Evolutionary conservation across 176 grass and related monocot genomes (phyloP), one percentile per base, ranked within the genome.

Genomic region (Paspalum notatum): DNA sequence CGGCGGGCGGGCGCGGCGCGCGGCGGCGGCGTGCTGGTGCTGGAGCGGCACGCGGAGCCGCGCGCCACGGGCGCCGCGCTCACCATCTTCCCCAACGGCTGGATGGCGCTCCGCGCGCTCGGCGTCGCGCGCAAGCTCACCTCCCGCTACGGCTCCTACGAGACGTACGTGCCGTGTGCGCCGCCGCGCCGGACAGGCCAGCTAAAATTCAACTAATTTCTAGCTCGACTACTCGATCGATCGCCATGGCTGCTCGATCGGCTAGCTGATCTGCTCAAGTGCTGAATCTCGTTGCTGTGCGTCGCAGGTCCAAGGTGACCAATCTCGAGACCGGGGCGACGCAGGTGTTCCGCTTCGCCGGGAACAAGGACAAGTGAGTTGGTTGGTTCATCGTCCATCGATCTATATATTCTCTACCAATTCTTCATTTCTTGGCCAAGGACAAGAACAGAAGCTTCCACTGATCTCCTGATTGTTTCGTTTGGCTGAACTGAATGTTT

Each of bases 31-130:
- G 49, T 79, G 0, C 8, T 85, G 13, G 91, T 93, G 79, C 80
- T 93, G 84, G 91, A 97, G 84, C 63, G 77, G 47, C 78, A 93
- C 66, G 42, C 75, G 5, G 89, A 77, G 82, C 79, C 91, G 55
- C 79, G 87, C 49, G 71, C 86, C 13, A 52, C 84, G 9, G 89
- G 87, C 27, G 65, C 78, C 66, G 82, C 82, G 43, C 62, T 97
- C 66, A 78, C 69, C 53, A 64, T 93, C 60, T 80, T 84, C 70
- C 84, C 81, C 42, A 93, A 97, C 67, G 91, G 83, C 65, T 93
- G 86, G 89, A 84, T 64, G 62, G 89, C 91, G 16, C 86, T 97
- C 37, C 75, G 58, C 18, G 82, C 84, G 20, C 91, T 97, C 69
- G 89, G 91, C 62, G 82, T 93, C 59, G 84, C 74, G 44, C 83